Evolutionary conservation across 2,329 filamentous ascomycete genomes (phyloP), one percentile per base, ranked within the genome.

Genomic region (Thielaviopsis musarum): DNA sequence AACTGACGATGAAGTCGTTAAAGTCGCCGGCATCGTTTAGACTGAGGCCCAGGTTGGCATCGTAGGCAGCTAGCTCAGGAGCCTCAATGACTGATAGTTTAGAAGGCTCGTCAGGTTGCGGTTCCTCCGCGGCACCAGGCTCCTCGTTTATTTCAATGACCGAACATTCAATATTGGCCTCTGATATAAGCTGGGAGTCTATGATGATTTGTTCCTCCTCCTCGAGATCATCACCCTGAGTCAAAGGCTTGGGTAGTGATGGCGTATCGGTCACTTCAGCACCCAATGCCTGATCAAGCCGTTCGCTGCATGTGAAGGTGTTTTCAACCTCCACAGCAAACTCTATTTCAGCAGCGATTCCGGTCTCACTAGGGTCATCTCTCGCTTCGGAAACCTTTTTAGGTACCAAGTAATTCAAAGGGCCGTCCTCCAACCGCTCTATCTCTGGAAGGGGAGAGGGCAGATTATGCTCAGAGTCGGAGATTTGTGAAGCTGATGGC

Each of bases 1-100:
- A 61, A 17, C 60, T 61, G 41, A 61, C 53, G 5, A 59, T 57
- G 3, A 59, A 28, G 52, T 59, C 57, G 7, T 30, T 54, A n/a
- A n/a, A 48, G 5, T 51, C 53, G 5, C 45, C n/a, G 17, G n/a
- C 17, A 45, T 45, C 10, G 5, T 34, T 34, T 5, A 12, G 10
- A 34, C 30, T 7, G 30, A 34, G 10, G 30, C 10, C 30, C 10
- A 7, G 2, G 10, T 34, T 17, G 38, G 7, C 2, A 7, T 45
- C 17, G 5, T 13, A 13, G 12, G 38, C n/a, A 15, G 15, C 17
- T 45, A 45, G 2, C 15, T 17, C 17, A 7, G 38, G 38, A 17
- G 38, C 38, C 13, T 45, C 38, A 7, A 45, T 7, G 17, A n/a
- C 38, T 45, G 38, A 45, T 2, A 45, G 38, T n/a, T 45, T 45